Conservation (phyloP, 768 basidiomycete genomes). For the Amylocystis lapponica region DNA sequence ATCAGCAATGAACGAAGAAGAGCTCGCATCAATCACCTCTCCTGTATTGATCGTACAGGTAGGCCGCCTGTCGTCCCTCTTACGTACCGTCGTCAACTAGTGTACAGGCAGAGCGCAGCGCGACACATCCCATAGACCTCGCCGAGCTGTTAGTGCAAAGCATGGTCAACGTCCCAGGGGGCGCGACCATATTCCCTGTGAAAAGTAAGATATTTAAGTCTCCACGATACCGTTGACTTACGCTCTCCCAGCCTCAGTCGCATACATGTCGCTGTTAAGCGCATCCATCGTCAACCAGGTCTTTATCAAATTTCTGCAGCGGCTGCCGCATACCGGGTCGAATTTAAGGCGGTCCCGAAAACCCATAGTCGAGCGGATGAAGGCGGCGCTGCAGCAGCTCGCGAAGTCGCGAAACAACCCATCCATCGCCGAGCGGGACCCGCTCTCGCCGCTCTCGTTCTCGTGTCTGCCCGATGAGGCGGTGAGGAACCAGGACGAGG, state of each 20-base stretch:
- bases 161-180: constrained; percentile 43
- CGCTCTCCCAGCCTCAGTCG: constrained; percentile 24
- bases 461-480: constrained; percentile 52
- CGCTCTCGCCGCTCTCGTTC: constrained; percentile 62
- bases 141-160: constrained; percentile 49
- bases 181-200: constrained; percentile 50
- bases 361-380: constrained; percentile 44
- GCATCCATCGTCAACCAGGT: constrained; percentile 60
- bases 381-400: constrained; percentile 45
- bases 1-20: constrained; percentile 41
- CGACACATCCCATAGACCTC: constrained; percentile 45
- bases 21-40: constrained; percentile 47
- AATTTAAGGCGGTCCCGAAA: constrained; percentile 36
- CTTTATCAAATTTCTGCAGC: constrained; percentile 54
- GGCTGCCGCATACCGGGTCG: constrained; percentile 45
- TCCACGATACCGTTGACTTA: neutral
- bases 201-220: constrained; percentile 41
- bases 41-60: constrained; percentile 72
- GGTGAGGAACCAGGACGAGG: constrained; percentile 45
- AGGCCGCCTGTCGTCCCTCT: constrained; percentile 9
- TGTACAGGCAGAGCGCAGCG: constrained; percentile 54
- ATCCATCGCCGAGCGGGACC: constrained; percentile 43
- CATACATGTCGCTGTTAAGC: constrained; percentile 49
- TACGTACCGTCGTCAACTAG: neutral
- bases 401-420: constrained; percentile 45